These are phyloP conservation scores for Saccharomycopsis sp. DNA, from an alignment of 805 yeast genomes.

Conservation along the genomic window DNA sequence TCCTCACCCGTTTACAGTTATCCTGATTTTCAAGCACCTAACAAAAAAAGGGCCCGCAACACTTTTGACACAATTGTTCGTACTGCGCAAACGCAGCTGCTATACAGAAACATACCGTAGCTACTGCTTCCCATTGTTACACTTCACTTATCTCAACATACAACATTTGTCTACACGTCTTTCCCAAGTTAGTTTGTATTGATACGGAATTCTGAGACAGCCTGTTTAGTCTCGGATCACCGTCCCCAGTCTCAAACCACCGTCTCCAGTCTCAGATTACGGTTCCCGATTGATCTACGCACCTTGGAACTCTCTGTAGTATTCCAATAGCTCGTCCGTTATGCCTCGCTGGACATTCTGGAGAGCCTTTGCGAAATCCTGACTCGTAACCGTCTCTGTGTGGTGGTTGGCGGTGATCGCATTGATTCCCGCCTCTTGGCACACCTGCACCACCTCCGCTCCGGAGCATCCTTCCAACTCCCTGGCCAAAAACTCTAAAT, in stretches of 20 bases:
- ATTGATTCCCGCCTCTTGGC: conserved; percentile 94
- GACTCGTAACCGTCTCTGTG: conserved; percentile 44
- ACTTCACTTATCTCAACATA: neutral
- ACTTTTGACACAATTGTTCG: too few species aligned
- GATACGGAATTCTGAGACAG: too few species aligned
- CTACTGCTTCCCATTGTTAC: neutral
- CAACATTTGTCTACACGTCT: neutral
- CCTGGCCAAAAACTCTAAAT: conserved; percentile 46
- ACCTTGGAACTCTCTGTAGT: conserved; percentile 43
- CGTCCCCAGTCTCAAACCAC: too few species aligned
- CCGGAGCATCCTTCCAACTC: conserved; percentile 91
- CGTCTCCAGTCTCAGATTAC: neutral
- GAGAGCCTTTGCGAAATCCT: conserved; percentile 71
- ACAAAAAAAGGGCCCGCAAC: too few species aligned
- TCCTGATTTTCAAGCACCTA: too few species aligned
- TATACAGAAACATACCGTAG: too few species aligned
- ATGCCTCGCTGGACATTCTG: conserved; percentile 67
- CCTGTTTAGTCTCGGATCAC: too few species aligned
- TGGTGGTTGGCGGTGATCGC: conserved; percentile 77
- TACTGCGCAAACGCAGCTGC: too few species aligned
- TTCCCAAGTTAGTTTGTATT: neutral
- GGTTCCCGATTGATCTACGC: neutral
- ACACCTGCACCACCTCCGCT: conserved; percentile 84
- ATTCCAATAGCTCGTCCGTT: conserved; percentile 76
- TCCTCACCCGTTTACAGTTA: too few species aligned